Conservation (phyloP, 2,329 filamentous ascomycete genomes). For the Diatrype stigma region DNA sequence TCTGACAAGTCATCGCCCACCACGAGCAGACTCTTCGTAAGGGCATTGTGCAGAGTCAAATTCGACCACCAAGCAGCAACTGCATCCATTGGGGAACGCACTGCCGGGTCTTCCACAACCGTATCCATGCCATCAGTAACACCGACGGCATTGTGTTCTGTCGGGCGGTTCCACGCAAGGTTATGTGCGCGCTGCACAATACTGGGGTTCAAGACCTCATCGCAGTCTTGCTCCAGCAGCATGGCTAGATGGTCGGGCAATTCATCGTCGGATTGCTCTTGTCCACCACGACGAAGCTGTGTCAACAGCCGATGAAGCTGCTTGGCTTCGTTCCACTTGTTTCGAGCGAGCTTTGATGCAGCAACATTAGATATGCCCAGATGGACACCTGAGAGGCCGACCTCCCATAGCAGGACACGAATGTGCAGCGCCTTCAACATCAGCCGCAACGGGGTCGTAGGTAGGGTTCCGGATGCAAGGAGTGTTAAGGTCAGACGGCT, state of each 20-base stretch:
- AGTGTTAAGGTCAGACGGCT: conserved; percentile 81
- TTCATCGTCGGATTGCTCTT: conserved; percentile 54
- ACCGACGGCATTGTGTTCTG: conserved; percentile 59
- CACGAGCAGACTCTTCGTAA: conserved; percentile 59
- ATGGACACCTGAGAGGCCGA: conserved; percentile 61
- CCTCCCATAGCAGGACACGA: conserved; percentile 80
- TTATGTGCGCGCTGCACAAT: conserved; percentile 86
- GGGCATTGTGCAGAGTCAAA: conserved; percentile 63
- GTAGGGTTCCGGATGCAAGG: conserved; percentile 81
- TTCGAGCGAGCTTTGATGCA: conserved; percentile 68
- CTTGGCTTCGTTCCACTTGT: conserved; percentile 78
- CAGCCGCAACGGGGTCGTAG: conserved; percentile 73
- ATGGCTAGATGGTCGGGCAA: conserved; percentile 73
- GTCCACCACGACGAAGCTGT: conserved; percentile 37
- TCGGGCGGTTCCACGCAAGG: conserved; percentile 80
- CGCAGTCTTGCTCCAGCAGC: conserved; percentile 74
- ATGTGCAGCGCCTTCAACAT: conserved; percentile 93
- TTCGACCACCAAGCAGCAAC: conserved; percentile 90
- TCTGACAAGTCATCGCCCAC: conserved; percentile 43
- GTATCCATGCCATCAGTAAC: conserved; percentile 72
- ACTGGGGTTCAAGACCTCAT: conserved; percentile 72
- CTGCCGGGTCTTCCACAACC: conserved; percentile 79
- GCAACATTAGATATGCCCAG: conserved; percentile 63
- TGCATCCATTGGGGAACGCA: conserved; percentile 83
- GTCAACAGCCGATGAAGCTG: conserved; percentile 51